A percentile compares a stretch with the other conserved stretches of the same genome.
Evolutionary conservation across 257 asterid genomes (phyloP).

Genomic region (Gentiana dahurica): DNA sequence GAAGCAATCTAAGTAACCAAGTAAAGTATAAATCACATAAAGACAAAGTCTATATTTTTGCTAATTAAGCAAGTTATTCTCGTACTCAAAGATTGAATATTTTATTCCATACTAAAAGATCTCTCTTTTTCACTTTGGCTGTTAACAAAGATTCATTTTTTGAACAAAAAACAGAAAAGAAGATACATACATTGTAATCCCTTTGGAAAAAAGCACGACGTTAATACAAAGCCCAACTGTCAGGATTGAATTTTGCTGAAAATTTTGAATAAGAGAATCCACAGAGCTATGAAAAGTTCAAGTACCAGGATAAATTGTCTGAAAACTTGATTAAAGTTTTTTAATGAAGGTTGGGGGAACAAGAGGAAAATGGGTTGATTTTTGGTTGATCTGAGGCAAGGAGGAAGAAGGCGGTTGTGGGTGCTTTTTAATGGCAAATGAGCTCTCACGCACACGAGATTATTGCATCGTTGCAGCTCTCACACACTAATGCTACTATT

Average conservation of each 20-base stretch:
- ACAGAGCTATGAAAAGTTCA: no score
- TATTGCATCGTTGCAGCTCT: slow-evolving; percentile 13
- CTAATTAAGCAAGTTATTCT: slow-evolving; percentile 3
- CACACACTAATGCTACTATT: slow-evolving; percentile 7
- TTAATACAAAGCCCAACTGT: not conserved
- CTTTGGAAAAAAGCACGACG: not conserved
- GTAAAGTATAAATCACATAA: slow-evolving; percentile 66
- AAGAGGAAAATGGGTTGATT: not conserved
- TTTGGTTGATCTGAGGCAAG: no score
- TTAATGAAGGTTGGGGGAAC: not conserved
- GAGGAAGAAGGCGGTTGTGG: slow-evolving; percentile 6
- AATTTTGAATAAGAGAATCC: not conserved
- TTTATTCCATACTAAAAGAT: not conserved
- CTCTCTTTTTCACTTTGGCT: not conserved
- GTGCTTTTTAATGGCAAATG: slow-evolving; percentile 40
- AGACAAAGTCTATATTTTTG: slow-evolving; percentile 10
- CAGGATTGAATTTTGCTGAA: not conserved
- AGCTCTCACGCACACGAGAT: slow-evolving; percentile 52
- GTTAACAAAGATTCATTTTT: not conserved
- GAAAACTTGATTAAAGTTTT: no score
- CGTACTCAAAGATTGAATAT: no score
- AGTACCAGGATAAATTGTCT: no score
- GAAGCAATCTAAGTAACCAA: slow-evolving; percentile 42
- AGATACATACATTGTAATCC: not conserved
- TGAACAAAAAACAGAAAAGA: not conserved